phyloP scores from a whole-genome alignment of 2,329 filamentous ascomycete genomes.

The Alternaria dauci region DNA sequence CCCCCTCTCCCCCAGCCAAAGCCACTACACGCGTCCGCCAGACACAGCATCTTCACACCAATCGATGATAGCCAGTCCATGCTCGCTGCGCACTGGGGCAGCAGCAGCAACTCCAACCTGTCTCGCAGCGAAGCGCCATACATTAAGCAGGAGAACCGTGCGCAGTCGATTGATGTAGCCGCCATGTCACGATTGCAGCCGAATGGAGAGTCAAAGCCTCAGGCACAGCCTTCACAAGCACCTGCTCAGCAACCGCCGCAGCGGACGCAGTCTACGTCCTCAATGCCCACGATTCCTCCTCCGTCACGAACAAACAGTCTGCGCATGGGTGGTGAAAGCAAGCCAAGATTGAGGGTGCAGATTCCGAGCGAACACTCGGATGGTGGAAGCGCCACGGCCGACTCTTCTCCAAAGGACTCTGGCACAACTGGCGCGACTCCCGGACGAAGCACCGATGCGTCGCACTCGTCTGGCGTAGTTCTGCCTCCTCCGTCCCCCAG shows the following conservation, averaged over 20 bases:
- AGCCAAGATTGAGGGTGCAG: conserved; percentile 88
- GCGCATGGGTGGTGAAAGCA: conserved; percentile 70
- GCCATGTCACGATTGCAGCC: conserved; percentile 57
- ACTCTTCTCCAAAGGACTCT: conserved; percentile 70
- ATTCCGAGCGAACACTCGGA: conserved; percentile 93
- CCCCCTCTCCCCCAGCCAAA: conserved; percentile 69
- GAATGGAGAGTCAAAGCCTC: conserved; percentile 45
- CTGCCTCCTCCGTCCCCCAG: conserved; percentile 93
- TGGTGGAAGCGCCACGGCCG: conserved; percentile 75
- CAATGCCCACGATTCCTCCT: conserved; percentile 73
- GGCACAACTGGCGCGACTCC: conserved; percentile 67
- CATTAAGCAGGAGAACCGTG: conserved; percentile 60
- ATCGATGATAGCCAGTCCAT: conserved; percentile 94
- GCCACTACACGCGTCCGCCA: conserved; percentile 69
- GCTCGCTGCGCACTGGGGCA: conserved; percentile 77
- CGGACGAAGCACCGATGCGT: conserved; percentile 63
- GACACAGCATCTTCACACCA: conserved; percentile 94
- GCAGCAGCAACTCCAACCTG: conserved; percentile 57
- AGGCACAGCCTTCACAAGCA: conserved; percentile 52
- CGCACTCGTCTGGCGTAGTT: conserved; percentile 74
- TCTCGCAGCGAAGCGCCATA: conserved; percentile 54
- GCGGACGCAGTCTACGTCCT: conserved; percentile 66
- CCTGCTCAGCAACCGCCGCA: conserved; percentile 52
- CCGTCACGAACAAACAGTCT: conserved; percentile 77
- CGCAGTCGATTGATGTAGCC: conserved; percentile 71